Base-by-base conservation (phyloP, 495 filamentous ascomycete genomes). In the Hapsidospora chrysogenum region DNA sequence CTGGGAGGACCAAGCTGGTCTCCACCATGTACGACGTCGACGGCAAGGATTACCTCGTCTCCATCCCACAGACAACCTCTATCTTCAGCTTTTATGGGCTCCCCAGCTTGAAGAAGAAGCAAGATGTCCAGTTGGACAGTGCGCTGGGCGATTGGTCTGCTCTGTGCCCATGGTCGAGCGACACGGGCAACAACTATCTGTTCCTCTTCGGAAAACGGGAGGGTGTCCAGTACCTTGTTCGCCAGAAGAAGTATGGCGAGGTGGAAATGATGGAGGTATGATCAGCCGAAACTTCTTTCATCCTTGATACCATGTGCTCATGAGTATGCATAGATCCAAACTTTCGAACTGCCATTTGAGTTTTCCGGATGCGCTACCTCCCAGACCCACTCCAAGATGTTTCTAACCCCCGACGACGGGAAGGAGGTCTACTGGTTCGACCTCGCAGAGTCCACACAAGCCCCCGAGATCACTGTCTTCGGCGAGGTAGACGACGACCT, bases 131-230 rank as follows among this genome's bases (percentile, higher is more conserved):
- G 4, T 17, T 45, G 25, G 50, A 37, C 21, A n/a, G n/a, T n/a
- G 44, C 49, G 14, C 36, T 48, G 29, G 49, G 51, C 0, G 53
- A 54, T 36, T 54, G 48, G 40, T 49, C 49, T 22, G 52, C 49
- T 4, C 46, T 51, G 28, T 56, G 53, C 35, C 28, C 42, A 26
- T 54, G 45, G 52, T 47, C 36, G 36, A 48, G 44, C 18, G 40
- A 38, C 17, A 45, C 42, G 13, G 45, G 41, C 15, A 41, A 54
- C 17, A 49, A 52, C n/a, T 54, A 55, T 29, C 31, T 56, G 9
- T 55, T 47, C 40, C 35, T 49, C 19, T 55, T 55, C 20, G 49
- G 52, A 9, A 51, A 54, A 31, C 43, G 32, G 6, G 34, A 41
- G 26, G 35, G 43, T 13, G 39, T 42, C 9, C 35, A 49, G 2